phyloP scores from a whole-genome alignment of 768 basidiomycete species.

The Tylopilus plumbeoviolaceoides region DNA sequence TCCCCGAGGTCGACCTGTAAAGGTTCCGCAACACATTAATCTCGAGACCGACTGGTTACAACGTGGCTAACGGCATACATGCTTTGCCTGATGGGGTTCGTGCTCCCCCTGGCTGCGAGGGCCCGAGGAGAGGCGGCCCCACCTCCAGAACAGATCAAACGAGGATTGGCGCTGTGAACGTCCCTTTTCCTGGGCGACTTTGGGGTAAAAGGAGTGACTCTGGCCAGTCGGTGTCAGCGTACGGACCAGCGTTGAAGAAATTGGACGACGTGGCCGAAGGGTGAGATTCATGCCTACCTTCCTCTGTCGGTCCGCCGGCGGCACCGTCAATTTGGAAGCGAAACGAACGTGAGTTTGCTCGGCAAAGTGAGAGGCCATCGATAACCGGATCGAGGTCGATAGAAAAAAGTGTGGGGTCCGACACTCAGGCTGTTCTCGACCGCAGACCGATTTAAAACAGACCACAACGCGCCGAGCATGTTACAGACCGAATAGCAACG shows the following conservation, averaged over 20 bases:
- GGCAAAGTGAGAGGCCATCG: slow-evolving; percentile 18
- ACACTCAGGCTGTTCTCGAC: neutral
- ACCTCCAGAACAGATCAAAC: slow-evolving; percentile 39
- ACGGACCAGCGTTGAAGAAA: neutral
- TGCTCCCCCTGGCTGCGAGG: neutral
- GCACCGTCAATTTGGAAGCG: slow-evolving; percentile 28
- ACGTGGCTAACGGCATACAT: neutral
- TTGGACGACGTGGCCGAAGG: neutral
- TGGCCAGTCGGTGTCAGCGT: neutral
- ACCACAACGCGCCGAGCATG: neutral
- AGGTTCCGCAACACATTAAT: neutral
- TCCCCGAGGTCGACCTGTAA: neutral
- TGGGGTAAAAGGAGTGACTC: slow-evolving; percentile 35
- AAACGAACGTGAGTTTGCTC: slow-evolving; percentile 30
- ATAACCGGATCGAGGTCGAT: slow-evolving; percentile 14
- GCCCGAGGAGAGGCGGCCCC: slow-evolving; percentile 26
- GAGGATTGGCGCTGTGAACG: slow-evolving; percentile 29
- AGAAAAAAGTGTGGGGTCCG: neutral
- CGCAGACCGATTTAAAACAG: slow-evolving; percentile 11
- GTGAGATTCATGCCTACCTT: slow-evolving; percentile 21
- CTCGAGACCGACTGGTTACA: neutral
- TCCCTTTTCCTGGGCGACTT: slow-evolving; percentile 38
- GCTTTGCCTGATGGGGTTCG: neutral
- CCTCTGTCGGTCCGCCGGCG: slow-evolving; percentile 31
- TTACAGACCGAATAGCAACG: neutral